phyloP scores from a whole-genome alignment of 2,329 filamentous ascomycete species.

The Cercospora nicotianae region DNA sequence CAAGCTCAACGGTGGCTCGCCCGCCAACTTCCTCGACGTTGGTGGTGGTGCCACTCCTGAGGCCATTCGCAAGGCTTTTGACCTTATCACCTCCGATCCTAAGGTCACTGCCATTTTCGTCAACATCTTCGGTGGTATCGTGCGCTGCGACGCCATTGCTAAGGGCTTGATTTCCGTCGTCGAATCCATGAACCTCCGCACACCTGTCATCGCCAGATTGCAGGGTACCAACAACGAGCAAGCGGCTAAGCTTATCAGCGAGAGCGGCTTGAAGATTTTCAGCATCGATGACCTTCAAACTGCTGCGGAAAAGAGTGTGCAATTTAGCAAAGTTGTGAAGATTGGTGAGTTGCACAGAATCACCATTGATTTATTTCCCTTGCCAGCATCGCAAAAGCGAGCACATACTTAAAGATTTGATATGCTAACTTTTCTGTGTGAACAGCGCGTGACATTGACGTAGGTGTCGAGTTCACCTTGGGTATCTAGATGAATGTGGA shows the following conservation, averaged over 20 bases:
- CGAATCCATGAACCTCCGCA: conserved; percentile 90
- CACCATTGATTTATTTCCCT: conserved; percentile 2
- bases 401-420: conserved; percentile 9
- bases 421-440: conserved; percentile 12
- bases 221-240: conserved; percentile 98
- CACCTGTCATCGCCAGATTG: conserved; percentile 93
- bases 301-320: conserved; percentile 95
- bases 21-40: conserved; percentile 98
- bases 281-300: conserved; percentile 97
- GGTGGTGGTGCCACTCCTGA: conserved; percentile 95
- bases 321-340: conserved; percentile 99
- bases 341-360: conserved; percentile 65
- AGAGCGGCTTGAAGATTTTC: conserved; percentile 99
- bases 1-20: conserved; percentile 95
- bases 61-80: conserved; percentile 95
- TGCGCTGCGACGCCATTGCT: conserved; percentile 95
- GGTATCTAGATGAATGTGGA: conserved; percentile 68
- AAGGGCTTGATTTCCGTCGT: conserved; percentile 94
- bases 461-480: conserved; percentile 91
- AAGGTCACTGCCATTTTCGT: conserved; percentile 99
- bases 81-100: conserved; percentile 96
- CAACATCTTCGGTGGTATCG: conserved; percentile 99
- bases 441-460: conserved; percentile 87
- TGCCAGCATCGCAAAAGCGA: neutral
- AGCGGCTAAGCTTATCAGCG: conserved; percentile 89